A percentile compares a stretch with the other conserved stretches of the same genome.
phyloP scores from a whole-genome alignment of 805 yeast genomes.

The Candida verbasci region DNA sequence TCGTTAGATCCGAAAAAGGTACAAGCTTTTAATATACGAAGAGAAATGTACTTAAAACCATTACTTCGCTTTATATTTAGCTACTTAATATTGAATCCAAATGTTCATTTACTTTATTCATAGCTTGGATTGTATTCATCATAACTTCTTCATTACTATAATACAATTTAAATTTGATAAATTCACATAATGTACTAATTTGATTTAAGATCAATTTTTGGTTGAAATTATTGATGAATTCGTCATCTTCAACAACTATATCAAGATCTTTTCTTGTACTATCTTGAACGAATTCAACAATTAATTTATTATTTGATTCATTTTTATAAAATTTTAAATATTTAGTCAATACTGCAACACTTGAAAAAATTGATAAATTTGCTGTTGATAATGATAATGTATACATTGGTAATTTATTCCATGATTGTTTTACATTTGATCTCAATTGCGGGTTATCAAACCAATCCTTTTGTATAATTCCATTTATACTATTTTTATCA shows the following conservation, averaged over 20 bases:
- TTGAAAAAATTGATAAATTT: slow-evolving; percentile 14
- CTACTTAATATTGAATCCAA: slow-evolving; percentile 2
- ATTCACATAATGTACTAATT: slow-evolving; percentile 5
- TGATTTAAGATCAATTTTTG: slow-evolving; percentile 1
- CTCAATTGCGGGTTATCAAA: slow-evolving; percentile 10
- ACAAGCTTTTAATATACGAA: too few relatives aligned
- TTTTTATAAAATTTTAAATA: slow-evolving; percentile 7
- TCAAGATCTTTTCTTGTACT: not conserved
- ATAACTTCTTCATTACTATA: slow-evolving; percentile 6
- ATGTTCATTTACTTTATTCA: slow-evolving; percentile 4
- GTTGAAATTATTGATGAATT: not conserved
- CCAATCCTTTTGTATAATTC: slow-evolving; percentile 11
- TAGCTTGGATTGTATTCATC: slow-evolving; percentile 2
- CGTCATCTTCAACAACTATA: not conserved
- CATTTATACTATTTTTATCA: slow-evolving; percentile 1
- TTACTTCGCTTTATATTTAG: too few relatives aligned
- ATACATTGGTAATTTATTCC: slow-evolving; percentile 18
- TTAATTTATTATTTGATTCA: slow-evolving; percentile 6
- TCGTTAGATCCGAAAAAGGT: too few relatives aligned
- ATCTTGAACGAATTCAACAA: slow-evolving; percentile 5
- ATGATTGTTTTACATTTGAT: slow-evolving; percentile 11
- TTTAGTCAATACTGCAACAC: slow-evolving; percentile 16
- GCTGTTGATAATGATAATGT: slow-evolving; percentile 13
- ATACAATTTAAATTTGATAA: slow-evolving; percentile 5
- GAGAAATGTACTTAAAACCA: too few relatives aligned